Evolutionary conservation across 805 yeast species (phyloP), one percentile per base, ranked within the genome.

Genomic region (Ogataea methylovora): DNA sequence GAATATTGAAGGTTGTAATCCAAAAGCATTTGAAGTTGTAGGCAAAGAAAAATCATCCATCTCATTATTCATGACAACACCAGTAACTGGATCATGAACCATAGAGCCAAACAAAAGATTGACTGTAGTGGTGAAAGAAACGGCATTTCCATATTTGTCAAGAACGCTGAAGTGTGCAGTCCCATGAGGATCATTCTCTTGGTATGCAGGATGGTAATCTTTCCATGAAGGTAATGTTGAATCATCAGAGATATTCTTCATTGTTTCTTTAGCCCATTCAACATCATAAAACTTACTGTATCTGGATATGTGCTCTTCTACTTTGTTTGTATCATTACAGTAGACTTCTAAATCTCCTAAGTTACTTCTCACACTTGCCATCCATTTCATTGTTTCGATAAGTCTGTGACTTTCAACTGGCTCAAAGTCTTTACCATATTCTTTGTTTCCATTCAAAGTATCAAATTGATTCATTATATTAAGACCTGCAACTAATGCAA

Each of bases 1-100:
- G 64, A 71, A 84, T 14, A 75, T 62, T 0, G 95, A 84, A 0
- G 98, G 95, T 8, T 75, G 71, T 32, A 90, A 69, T 18, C 79
- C 82, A 58, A 87, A 90, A 12, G 86, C 80, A 56, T 90, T 90
- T 13, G 71, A 64, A 7, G 68, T 61, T 12, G 71, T 65, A 1
- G 92, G 87, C 22, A 73, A 65, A 8, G 95, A 81, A 50, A 90
- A 90, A 53, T 90, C 97, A 56, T 90, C 97, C 96, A 90, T 88
- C 56, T 90, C 86, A 46, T 85, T 77, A 60, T 90, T 90, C 49
- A 90, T 60, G 8, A 90, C 69, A 8, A 90, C 63, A 2, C 97
- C 97, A 0, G 97, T 88, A 2, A 39, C 54, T 2, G 80, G 78
- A 53, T 90, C 97, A 52, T 80, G 83, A 5, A 90, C 80, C 45